Evolutionary conservation across 2,329 filamentous ascomycete genomes (phyloP), one percentile per base, ranked within the genome.

Genomic region (Fusarium sp.): DNA sequence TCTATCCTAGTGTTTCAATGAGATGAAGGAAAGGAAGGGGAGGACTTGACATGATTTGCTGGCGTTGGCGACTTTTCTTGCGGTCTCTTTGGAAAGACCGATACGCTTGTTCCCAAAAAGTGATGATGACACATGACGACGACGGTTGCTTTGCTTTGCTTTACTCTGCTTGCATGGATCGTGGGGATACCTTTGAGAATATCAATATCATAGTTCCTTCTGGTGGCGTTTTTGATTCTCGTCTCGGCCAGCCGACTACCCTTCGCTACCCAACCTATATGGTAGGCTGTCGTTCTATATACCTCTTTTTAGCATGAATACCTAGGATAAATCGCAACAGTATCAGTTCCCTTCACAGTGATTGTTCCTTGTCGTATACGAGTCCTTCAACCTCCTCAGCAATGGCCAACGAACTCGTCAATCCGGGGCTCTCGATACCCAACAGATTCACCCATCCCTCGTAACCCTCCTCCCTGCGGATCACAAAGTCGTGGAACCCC

Each of bases 361-460:
- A 49, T 10, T 49, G 44, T 36, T 50, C 50, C 4, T 62, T 70
- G 4, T 78, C 78, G 62, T 88, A 86, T 58, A 88, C 66, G 55
- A 89, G 69, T 55, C 77, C 75, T 44, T 81, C 78, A 0, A 97
- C 93, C 83, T 87, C 86, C 76, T 97, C 92, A 4, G 85, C 94
- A 79, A 97, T 95, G 2, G 93, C 93, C 81, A 98, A 81, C 73
- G 86, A 89, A 78, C 92, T 96, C 50, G 95, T 98, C 78, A 98
- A 81, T 4, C 95, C 95, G 0, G 95, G 95, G 79, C 93, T 97
- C 83, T 98, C 95, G 72, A 97, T 97, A 0, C 93, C 95, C 73
- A 98, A 77, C 71, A 98, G 77, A 82, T 97, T 97, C 8, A 98
- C 86, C 86, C 95, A 97, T 2, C 93, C 94, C 2, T 86, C 81